Evolutionary conservation across 2,329 filamentous ascomycete genomes (phyloP), one percentile per base, ranked within the genome.

Genomic region (Parastagonospora nodorum): DNA sequence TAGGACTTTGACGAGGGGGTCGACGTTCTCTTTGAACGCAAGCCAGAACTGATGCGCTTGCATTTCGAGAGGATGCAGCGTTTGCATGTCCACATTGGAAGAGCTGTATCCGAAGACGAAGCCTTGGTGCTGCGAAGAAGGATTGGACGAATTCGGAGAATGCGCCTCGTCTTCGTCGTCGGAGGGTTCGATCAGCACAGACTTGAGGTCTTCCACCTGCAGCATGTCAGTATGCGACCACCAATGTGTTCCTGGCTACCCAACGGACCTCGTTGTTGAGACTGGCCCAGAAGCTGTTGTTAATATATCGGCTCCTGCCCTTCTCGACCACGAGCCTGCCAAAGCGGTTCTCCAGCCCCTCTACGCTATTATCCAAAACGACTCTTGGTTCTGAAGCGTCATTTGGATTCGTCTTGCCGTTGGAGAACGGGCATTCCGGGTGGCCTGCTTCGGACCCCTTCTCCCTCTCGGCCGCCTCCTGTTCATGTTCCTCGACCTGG

Each of bases 21-120:
- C 87, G 8, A 92, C 87, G 45, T 89, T 90, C 57, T 90, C 86
- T 55, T 86, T 82, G 71, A 84, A 92, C 9, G 86, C 79, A 42
- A 85, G 81, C 88, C 88, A 91, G 48, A 90, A 83, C 42, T 83
- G 82, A 0, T 80, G 80, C 42, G 88, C 85, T 55, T 88, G 85
- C 8, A 51, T 38, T 1, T 84, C 84, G 1, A 85, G 81, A 1
- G 88, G 88, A 60, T 90, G 88, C 11, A 88, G 75, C 36, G 80
- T 77, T 14, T 80, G 74, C 57, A 91, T 75, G 59, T 91, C 83
- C 24, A 90, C 85, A 56, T 83, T 84, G n/a, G 82, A 80, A 1
- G 88, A 90, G 53, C 83, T 85, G 68, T 89, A 89, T 7, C 88
- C 88, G 55, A 92, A 82, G 24, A 92, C 78, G 68, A 90, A 92